A percentile compares a stretch with the other conserved stretches of the same genome.
Evolutionary conservation across 192 early-diverging fungal genomes (phyloP).

Genomic region (Coemansia sp.): DNA sequence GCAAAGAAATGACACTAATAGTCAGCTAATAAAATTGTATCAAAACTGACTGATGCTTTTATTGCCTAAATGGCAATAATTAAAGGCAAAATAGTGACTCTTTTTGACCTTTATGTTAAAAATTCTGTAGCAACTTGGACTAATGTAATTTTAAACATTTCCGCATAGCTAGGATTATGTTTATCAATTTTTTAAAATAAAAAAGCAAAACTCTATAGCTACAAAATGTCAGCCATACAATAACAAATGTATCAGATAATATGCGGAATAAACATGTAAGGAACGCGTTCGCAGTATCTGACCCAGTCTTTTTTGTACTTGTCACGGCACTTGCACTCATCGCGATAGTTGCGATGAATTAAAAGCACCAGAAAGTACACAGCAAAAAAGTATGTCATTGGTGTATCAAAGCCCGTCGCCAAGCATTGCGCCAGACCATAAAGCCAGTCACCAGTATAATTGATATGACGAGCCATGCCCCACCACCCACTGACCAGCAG

Average conservation of each 20-base stretch:
- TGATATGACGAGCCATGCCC: slow-evolving; percentile 91
- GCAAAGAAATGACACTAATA: too few species aligned
- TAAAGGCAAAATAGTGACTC: too few species aligned
- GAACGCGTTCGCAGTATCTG: slow-evolving; percentile 75
- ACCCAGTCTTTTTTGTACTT: slow-evolving; percentile 97
- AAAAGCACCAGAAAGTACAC: slow-evolving; percentile 90
- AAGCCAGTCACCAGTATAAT: slow-evolving; percentile 95
- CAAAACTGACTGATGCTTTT: too few species aligned
- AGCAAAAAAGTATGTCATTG: slow-evolving; percentile 91
- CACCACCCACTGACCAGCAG: slow-evolving; percentile 91
- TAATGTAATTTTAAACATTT: not conserved
- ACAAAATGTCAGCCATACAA: not conserved
- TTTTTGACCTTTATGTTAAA: too few species aligned
- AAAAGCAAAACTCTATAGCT: not conserved
- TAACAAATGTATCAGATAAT: slow-evolving; percentile 50
- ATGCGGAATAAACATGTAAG: slow-evolving; percentile 82
- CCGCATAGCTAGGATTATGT: not conserved
- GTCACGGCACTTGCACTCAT: slow-evolving; percentile 83
- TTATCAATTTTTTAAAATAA: not conserved
- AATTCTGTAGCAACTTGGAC: too few species aligned
- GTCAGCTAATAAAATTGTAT: too few species aligned
- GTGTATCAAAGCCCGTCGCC: slow-evolving; percentile 74
- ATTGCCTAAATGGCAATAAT: too few species aligned
- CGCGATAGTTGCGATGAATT: slow-evolving; percentile 83
- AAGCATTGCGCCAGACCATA: slow-evolving; percentile 89